Percentiles rank a stretch among this genome's conserved stretches.
Evolutionary conservation across 2,329 filamentous ascomycete species (phyloP).

Genomic region (Cladosporium oxysporum): DNA sequence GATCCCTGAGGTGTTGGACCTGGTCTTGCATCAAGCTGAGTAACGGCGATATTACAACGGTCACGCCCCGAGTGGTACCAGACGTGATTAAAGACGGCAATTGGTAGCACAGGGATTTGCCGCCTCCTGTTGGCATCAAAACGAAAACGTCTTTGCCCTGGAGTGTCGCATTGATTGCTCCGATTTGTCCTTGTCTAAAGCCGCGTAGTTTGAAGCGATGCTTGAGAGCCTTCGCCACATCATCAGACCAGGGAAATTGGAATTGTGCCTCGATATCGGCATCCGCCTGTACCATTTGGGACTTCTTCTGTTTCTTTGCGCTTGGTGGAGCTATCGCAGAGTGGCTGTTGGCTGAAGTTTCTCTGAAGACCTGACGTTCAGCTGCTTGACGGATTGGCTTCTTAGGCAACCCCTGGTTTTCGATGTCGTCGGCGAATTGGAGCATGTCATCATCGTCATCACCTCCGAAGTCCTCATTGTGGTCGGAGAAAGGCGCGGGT

Average conservation of each 20-base stretch:
- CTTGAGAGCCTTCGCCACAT: slow-evolving; percentile 78
- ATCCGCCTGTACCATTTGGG: slow-evolving; percentile 26
- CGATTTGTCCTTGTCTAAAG: slow-evolving; percentile 87
- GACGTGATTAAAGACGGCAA: slow-evolving; percentile 80
- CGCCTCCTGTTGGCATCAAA: slow-evolving; percentile 95
- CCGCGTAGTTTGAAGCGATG: slow-evolving; percentile 81
- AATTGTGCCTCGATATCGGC: slow-evolving; percentile 32
- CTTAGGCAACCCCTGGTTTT: slow-evolving; percentile 37
- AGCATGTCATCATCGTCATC: slow-evolving; percentile 44
- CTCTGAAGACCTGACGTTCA: slow-evolving; percentile 35
- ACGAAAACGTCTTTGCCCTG: slow-evolving; percentile 88
- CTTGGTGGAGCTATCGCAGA: slow-evolving; percentile 20
- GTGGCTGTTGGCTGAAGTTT: slow-evolving; percentile 32
- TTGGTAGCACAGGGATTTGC: slow-evolving; percentile 96
- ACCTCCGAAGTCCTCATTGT: slow-evolving; percentile 37
- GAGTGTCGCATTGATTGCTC: slow-evolving; percentile 93
- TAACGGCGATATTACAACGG: slow-evolving; percentile 90
- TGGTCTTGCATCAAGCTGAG: slow-evolving; percentile 98
- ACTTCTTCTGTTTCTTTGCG: slow-evolving; percentile 37
- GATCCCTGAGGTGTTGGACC: slow-evolving; percentile 73
- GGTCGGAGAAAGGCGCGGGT: slow-evolving; percentile 30
- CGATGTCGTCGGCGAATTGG: slow-evolving; percentile 46
- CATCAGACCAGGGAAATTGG: slow-evolving; percentile 74
- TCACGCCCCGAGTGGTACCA: slow-evolving; percentile 82
- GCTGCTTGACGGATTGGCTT: slow-evolving; percentile 14